These are phyloP conservation scores for Eimeria zaria DNA, from an alignment of 169 alveolate species.

Conservation along the genomic window DNA sequence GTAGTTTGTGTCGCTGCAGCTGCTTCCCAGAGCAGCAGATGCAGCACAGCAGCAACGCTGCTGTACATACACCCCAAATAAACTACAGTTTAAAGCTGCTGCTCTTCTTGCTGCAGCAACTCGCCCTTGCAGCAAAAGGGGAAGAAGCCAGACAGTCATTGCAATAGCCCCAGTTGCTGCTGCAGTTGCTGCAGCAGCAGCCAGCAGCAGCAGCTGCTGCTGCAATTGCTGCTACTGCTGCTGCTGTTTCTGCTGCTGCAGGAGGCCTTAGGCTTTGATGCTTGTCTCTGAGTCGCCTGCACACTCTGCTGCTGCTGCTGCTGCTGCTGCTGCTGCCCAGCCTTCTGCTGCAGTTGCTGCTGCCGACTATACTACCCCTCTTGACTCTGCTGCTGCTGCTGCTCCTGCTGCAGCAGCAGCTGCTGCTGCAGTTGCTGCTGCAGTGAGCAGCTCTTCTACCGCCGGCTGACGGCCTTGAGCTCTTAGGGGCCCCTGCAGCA, in stretches of 20 bases:
- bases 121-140: conserved; percentile 16
- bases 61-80: conserved; percentile 12
- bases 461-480: not conserved
- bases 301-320: not conserved
- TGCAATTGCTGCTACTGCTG: not conserved
- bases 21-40: not conserved
- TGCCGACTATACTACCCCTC: not conserved
- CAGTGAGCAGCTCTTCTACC: not conserved
- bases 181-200: conserved; percentile 10
- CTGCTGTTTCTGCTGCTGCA: not conserved
- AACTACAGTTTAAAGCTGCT: not conserved
- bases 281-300: not conserved
- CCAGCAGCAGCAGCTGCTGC: not conserved
- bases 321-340: not conserved
- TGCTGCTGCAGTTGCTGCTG: conserved; percentile 40
- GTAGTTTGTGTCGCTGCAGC: not conserved
- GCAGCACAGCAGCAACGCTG: conserved; percentile 25
- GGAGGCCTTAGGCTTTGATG: not conserved
- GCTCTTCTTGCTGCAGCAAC: not conserved
- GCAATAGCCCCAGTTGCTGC: conserved; percentile 35
- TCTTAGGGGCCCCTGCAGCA: not conserved
- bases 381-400: not conserved
- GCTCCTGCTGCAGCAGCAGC: conserved; percentile 31
- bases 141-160: not conserved
- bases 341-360: conserved; percentile 1